Conservation (phyloP, 805 yeast genomes). For the Kodamaea sagamina region DNA sequence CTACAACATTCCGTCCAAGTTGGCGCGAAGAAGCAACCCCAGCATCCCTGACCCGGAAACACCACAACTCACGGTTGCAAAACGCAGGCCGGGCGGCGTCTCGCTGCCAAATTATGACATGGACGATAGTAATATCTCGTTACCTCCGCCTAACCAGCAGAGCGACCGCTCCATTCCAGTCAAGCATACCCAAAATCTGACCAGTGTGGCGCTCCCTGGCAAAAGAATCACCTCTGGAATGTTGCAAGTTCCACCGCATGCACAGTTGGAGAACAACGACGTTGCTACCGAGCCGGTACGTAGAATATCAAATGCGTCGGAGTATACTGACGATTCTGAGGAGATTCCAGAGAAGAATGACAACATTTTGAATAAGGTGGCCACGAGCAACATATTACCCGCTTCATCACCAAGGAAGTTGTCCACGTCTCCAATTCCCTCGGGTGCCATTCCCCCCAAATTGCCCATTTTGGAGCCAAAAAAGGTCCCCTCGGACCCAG, state of each 20-base stretch:
- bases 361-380: constrained; percentile 22
- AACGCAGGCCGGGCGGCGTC: background rate
- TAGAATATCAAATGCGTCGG: background rate
- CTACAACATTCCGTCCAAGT: constrained; percentile 25
- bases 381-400: constrained; percentile 18
- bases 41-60: constrained; percentile 10
- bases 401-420: constrained; percentile 12
- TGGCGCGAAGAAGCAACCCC: constrained; percentile 5
- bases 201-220: background rate
- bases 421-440: background rate
- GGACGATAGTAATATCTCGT: constrained; percentile 26
- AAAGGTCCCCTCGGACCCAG: too few relatives aligned
- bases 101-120: constrained; percentile 12
- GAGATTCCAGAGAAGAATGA: background rate
- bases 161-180: constrained; percentile 30
- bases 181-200: constrained; percentile 19
- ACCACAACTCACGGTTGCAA: constrained; percentile 4
- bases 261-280: constrained; percentile 27
- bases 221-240: constrained; percentile 44
- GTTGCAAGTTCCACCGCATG: constrained; percentile 37
- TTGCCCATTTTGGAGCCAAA: too few relatives aligned
- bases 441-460: too few relatives aligned
- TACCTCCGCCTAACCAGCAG: constrained; percentile 38
- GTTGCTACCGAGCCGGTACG: background rate
- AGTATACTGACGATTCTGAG: background rate